Conservation (phyloP, 176 grass and related monocot species). For the Bromus sterilis region DNA sequence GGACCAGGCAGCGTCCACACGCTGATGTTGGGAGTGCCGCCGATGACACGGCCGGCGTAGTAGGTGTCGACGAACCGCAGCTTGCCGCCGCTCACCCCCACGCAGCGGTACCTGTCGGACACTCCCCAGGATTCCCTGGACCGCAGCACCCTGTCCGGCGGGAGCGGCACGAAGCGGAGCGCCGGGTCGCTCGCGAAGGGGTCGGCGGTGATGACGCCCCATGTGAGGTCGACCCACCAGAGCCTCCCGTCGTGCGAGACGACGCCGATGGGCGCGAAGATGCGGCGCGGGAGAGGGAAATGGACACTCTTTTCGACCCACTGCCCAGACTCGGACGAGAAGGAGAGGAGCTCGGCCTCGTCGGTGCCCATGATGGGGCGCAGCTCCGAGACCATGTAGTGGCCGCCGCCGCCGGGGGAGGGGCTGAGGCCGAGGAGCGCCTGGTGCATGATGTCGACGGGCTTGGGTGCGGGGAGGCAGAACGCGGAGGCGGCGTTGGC, state of each 20-base stretch:
- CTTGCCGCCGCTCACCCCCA: constrained; percentile 5
- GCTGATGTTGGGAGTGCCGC: neutral
- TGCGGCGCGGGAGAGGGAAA: neutral
- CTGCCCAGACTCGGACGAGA: neutral
- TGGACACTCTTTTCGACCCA: neutral
- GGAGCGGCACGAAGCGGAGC: neutral
- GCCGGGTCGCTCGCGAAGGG: neutral
- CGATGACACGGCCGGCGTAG: neutral
- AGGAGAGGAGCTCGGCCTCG: neutral
- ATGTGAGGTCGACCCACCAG: neutral
- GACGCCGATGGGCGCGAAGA: neutral
- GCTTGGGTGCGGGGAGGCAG: neutral
- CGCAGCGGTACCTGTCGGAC: neutral
- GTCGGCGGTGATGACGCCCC: neutral
- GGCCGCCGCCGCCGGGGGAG: neutral
- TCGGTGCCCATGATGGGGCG: neutral
- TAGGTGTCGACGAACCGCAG: neutral
- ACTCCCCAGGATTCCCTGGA: neutral
- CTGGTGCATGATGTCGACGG: constrained; percentile 1
- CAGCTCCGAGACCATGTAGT: neutral
- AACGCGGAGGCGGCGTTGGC: neutral
- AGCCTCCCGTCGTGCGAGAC: neutral
- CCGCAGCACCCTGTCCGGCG: neutral
- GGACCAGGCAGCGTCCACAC: neutral
- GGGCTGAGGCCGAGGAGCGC: constrained; percentile 7